Conservation (phyloP, 2,329 filamentous ascomycete species). For the Diaporthe australafricana region DNA sequence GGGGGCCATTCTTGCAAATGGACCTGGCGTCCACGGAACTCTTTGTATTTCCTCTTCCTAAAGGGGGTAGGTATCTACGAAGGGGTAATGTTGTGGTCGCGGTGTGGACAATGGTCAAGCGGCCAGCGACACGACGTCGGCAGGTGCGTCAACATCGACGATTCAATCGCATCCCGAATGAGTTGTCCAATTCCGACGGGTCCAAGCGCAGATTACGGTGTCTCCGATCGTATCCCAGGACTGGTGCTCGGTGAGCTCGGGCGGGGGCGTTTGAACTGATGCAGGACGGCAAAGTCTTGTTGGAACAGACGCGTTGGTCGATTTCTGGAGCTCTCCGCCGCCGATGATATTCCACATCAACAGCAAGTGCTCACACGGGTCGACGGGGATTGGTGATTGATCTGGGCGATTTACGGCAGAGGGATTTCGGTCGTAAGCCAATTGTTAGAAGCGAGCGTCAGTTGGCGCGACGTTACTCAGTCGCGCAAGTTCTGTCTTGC, state of each 20-base stretch:
- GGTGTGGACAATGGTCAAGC: constrained; percentile 10
- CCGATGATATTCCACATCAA: constrained; percentile 30
- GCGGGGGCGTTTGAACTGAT: background rate
- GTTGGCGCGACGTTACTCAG: constrained; percentile 37
- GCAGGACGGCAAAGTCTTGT: constrained; percentile 26
- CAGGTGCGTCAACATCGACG: constrained; percentile 34
- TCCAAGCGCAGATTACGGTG: constrained; percentile 25
- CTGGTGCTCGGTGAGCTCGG: constrained; percentile 18
- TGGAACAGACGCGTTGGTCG: constrained; percentile 23
- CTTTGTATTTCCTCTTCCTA: constrained; percentile 14
- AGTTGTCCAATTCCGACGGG: constrained; percentile 27
- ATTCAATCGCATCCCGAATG: constrained; percentile 35
- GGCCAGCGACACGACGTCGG: constrained; percentile 35
- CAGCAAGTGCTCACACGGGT: constrained; percentile 18
- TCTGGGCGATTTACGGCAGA: constrained; percentile 16
- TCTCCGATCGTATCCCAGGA: constrained; percentile 18
- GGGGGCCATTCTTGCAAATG: constrained; percentile 37
- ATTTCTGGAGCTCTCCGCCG: constrained; percentile 21
- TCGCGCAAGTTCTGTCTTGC: constrained; percentile 26
- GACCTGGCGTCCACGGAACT: constrained; percentile 27
- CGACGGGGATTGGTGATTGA: constrained; percentile 2
- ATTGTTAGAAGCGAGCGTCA: constrained; percentile 25
- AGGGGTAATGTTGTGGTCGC: constrained; percentile 2
- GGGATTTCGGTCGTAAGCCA: constrained; percentile 20
- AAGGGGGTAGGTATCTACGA: background rate